These are phyloP conservation scores for Cercospora sesami DNA, from an alignment of 2,329 filamentous ascomycete species.

Conservation along the genomic window DNA sequence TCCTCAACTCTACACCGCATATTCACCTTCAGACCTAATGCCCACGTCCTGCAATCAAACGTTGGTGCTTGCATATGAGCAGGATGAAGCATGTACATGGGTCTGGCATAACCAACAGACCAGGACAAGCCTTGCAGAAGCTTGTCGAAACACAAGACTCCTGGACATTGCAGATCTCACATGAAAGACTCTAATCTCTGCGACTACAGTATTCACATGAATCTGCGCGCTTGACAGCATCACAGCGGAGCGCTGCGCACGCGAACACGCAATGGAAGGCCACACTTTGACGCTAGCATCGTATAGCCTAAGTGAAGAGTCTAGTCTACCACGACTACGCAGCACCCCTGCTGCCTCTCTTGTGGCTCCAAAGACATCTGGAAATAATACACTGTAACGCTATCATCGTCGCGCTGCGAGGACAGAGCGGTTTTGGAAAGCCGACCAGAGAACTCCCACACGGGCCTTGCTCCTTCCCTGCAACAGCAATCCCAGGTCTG, in stretches of 20 bases:
- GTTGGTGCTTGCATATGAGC: not conserved
- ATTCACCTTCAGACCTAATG: not conserved
- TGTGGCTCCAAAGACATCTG: not conserved
- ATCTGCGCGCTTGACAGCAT: not conserved
- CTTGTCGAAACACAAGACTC: not conserved
- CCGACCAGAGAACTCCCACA: not conserved
- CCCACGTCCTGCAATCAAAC: not conserved
- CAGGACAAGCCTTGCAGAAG: not conserved
- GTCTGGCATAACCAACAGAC: not conserved
- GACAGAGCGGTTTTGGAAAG: not conserved
- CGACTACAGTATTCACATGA: not conserved
- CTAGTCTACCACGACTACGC: not conserved
- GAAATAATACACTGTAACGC: not conserved
- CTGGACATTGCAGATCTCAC: not conserved
- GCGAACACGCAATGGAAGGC: not conserved
- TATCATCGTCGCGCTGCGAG: not conserved
- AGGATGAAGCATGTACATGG: not conserved
- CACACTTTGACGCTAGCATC: not conserved
- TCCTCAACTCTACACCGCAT: not conserved
- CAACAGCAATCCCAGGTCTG: not conserved
- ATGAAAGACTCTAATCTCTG: not conserved
- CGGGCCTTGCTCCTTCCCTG: not conserved
- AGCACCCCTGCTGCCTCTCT: not conserved
- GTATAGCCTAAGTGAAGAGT: not conserved
- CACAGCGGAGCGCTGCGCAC: not conserved